These are phyloP conservation scores for Carex scoparia DNA, from an alignment of 176 grass and related monocot species.

Conservation along the genomic window DNA sequence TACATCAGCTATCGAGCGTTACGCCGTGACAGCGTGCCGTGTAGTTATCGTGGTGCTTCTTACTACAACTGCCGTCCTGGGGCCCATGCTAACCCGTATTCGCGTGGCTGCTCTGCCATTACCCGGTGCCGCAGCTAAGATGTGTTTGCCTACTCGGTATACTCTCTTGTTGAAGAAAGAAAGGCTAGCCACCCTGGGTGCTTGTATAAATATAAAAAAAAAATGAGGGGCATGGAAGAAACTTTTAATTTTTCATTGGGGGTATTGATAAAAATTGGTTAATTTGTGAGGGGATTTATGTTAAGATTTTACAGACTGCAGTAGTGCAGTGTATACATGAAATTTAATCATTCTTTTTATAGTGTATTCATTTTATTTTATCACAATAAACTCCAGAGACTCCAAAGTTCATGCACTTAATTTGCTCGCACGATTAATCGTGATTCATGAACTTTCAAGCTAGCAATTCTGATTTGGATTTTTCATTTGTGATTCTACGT, in stretches of 20 bases:
- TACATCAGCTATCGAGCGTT: slow-evolving; percentile 52
- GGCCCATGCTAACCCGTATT: slow-evolving; percentile 50
- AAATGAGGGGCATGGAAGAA: not conserved
- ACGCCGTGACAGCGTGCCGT: slow-evolving; percentile 36
- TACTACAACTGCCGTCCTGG: slow-evolving; percentile 65
- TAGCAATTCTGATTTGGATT: not conserved
- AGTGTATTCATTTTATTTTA: not conserved
- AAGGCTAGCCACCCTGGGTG: not conserved
- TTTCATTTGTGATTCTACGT: not conserved
- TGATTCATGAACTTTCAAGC: not conserved
- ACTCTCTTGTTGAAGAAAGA: not conserved
- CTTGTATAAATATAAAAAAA: not conserved
- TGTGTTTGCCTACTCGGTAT: too few species aligned
- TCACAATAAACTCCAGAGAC: not conserved
- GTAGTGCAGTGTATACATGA: not conserved
- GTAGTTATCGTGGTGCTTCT: slow-evolving; percentile 23
- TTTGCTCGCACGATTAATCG: too few species aligned
- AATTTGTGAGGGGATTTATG: not conserved
- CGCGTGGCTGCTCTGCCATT: slow-evolving; percentile 52
- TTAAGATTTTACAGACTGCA: not conserved
- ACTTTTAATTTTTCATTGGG: not conserved
- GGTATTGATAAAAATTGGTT: not conserved
- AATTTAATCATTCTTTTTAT: not conserved
- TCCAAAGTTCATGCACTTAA: not conserved
- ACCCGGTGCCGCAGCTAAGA: slow-evolving; percentile 42